A percentile compares a stretch with the other conserved stretches of the same genome.
These are phyloP conservation scores for Phytopythium litorale DNA, from an alignment of 352 stramenopile genomes.

Conservation along the genomic window DNA sequence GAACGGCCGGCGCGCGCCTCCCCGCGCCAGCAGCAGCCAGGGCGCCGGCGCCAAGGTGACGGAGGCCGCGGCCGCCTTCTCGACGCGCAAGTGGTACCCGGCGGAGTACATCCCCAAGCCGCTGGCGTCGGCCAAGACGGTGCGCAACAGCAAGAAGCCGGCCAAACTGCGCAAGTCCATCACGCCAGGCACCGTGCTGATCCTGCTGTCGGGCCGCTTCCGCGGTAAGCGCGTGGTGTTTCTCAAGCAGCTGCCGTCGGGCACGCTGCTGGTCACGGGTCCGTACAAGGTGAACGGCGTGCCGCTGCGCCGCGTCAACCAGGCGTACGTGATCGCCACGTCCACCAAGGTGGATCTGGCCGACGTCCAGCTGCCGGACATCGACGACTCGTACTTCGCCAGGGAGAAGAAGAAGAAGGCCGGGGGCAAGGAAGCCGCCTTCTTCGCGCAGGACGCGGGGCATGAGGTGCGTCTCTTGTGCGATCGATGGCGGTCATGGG, in stretches of 20 bases:
- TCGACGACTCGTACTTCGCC: slow-evolving; percentile 95
- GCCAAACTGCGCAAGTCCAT: slow-evolving; percentile 96
- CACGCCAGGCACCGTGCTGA: slow-evolving; percentile 96
- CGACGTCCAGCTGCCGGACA: slow-evolving; percentile 85
- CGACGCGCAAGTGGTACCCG: slow-evolving; percentile 52
- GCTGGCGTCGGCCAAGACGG: slow-evolving; percentile 70
- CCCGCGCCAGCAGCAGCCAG: slow-evolving; percentile 13
- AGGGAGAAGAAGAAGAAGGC: slow-evolving; percentile 59
- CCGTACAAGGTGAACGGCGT: slow-evolving; percentile 98
- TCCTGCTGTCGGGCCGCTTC: slow-evolving; percentile 97
- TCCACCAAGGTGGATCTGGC: slow-evolving; percentile 96
- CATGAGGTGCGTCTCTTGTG: slow-evolving; percentile 16
- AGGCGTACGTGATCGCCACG: slow-evolving; percentile 98
- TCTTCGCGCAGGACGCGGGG: slow-evolving; percentile 75
- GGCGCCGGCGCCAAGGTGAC: slow-evolving; percentile 7
- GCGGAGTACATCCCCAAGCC: slow-evolving; percentile 74
- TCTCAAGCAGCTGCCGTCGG: slow-evolving; percentile 95
- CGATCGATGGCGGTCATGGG: not conserved
- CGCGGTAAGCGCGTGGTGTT: slow-evolving; percentile 99
- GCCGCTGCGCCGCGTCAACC: slow-evolving; percentile 95
- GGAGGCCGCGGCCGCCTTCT: slow-evolving; percentile 2
- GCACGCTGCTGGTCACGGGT: slow-evolving; percentile 94
- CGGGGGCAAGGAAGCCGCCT: slow-evolving; percentile 84
- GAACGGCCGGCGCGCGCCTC: slow-evolving; percentile 51
- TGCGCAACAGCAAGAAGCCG: slow-evolving; percentile 82